Percentiles rank a stretch among this genome's conserved stretches.
These are phyloP conservation scores for Tillandsia leiboldiana DNA, from an alignment of 176 grass and related monocot species.

Conservation along the genomic window DNA sequence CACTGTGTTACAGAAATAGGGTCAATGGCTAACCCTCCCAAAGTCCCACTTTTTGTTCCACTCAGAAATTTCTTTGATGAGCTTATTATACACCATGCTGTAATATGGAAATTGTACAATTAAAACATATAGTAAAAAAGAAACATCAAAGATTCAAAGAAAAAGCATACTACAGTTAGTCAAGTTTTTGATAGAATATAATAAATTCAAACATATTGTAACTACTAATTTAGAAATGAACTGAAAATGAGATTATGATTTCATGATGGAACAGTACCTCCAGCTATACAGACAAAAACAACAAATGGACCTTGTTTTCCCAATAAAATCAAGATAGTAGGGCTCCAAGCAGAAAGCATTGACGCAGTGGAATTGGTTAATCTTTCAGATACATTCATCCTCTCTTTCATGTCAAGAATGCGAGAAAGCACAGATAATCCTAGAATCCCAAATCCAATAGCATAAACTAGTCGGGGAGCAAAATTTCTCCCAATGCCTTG, in stretches of 20 bases:
- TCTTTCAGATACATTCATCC: slow-evolving; percentile 28
- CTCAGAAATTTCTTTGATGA: slow-evolving; percentile 30
- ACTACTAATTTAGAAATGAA: not conserved
- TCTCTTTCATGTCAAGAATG: slow-evolving; percentile 24
- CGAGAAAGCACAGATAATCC: slow-evolving; percentile 38
- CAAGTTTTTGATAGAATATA: not conserved
- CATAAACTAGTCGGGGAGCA: slow-evolving; percentile 58
- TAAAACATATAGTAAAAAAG: slow-evolving; percentile 5
- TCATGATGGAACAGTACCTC: slow-evolving; percentile 34
- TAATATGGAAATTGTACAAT: slow-evolving; percentile 24
- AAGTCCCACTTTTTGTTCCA: slow-evolving; percentile 24
- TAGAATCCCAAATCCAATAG: slow-evolving; percentile 57
- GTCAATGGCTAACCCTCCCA: slow-evolving; percentile 31
- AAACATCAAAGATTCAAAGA: not conserved
- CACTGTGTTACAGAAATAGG: slow-evolving; percentile 66
- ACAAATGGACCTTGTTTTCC: slow-evolving; percentile 81
- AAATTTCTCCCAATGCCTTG: slow-evolving; percentile 46
- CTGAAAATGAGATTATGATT: slow-evolving; percentile 5
- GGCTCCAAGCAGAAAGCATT: slow-evolving; percentile 77
- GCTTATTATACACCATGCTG: slow-evolving; percentile 78
- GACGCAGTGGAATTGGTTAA: slow-evolving; percentile 36
- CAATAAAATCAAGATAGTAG: slow-evolving; percentile 79
- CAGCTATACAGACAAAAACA: slow-evolving; percentile 48
- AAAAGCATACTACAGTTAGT: not conserved
- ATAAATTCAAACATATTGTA: not conserved